phyloP scores from a whole-genome alignment of 352 stramenopile species.

The Pythium sp. region DNA sequence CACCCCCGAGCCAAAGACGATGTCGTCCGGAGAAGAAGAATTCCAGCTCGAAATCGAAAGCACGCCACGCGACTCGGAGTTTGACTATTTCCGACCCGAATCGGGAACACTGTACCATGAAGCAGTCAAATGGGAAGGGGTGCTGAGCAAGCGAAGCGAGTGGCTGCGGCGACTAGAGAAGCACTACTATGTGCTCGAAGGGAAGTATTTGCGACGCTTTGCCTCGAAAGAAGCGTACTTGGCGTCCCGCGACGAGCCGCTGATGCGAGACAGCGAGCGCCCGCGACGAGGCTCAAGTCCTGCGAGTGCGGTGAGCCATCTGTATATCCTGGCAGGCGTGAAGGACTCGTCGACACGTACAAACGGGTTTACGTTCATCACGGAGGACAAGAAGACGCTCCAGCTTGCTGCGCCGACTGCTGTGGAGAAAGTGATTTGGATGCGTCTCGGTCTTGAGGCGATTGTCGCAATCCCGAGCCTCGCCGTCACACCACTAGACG shows the following conservation, averaged over 20 bases:
- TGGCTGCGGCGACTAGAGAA: slow-evolving; percentile 81
- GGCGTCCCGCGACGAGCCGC: slow-evolving; percentile 67
- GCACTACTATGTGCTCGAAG: slow-evolving; percentile 85
- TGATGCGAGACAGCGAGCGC: slow-evolving; percentile 52
- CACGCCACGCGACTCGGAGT: slow-evolving; percentile 19
- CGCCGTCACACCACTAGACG: slow-evolving; percentile 75
- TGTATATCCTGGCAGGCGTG: slow-evolving; percentile 79
- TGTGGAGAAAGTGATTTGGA: slow-evolving; percentile 88
- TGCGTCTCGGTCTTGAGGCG: slow-evolving; percentile 77
- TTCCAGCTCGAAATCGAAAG: slow-evolving; percentile 15
- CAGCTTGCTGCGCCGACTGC: slow-evolving; percentile 72
- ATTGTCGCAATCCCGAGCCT: slow-evolving; percentile 84
- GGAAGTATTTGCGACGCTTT: slow-evolving; percentile 82
- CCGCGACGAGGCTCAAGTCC: slow-evolving; percentile 37
- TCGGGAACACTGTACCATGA: slow-evolving; percentile 76
- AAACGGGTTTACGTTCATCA: slow-evolving; percentile 88
- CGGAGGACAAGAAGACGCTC: slow-evolving; percentile 83
- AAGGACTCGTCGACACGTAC: slow-evolving; percentile 79
- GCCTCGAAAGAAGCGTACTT: slow-evolving; percentile 84
- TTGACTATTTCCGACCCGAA: slow-evolving; percentile 49
- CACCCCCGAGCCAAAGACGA: slow-evolving; percentile 3
- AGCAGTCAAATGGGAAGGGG: slow-evolving; percentile 81
- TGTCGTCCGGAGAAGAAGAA: slow-evolving; percentile 1
- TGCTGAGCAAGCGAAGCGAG: slow-evolving; percentile 76
- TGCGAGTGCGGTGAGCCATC: slow-evolving; percentile 53